Conservation (phyloP, 208 protist genomes). For the Leishmania tarentolae region DNA sequence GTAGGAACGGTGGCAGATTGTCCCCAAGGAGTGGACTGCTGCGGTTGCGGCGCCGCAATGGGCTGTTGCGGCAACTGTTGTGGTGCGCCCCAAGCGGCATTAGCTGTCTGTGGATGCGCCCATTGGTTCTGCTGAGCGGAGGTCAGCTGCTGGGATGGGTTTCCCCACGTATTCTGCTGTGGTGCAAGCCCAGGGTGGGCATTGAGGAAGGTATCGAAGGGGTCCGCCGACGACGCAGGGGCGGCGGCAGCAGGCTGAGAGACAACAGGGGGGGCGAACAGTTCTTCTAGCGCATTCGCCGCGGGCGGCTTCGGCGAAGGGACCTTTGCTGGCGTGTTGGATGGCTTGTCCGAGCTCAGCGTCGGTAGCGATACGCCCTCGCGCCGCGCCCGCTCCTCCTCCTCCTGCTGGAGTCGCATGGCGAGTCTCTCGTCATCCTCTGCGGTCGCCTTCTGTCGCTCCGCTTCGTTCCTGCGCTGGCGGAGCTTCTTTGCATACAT, state of each 20-base stretch:
- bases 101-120: conserved; percentile 32
- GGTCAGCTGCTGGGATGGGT: conserved; percentile 6
- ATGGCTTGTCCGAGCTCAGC: conserved; percentile 33
- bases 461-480: conserved; percentile 25
- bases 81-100: conserved; percentile 19
- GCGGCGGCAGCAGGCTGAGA: conserved; percentile 20
- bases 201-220: conserved; percentile 68
- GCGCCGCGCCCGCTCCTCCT: conserved; percentile 52
- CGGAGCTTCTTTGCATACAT: conserved; percentile 66
- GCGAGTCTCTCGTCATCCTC: conserved; percentile 77
- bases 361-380: conserved; percentile 39
- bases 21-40: conserved; percentile 15
- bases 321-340: conserved; percentile 1
- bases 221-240: conserved; percentile 28
- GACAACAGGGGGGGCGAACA: conserved; percentile 56
- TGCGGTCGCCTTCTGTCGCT: conserved; percentile 21
- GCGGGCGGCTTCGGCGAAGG: conserved; percentile 13
- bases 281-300: conserved; percentile 66
- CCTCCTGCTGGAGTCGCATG: conserved; percentile 77
- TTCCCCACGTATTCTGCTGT: conserved; percentile 9
- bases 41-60: background rate
- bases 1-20: conserved; percentile 13
- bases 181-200: conserved; percentile 15
- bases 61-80: background rate
- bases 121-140: conserved; percentile 26